phyloP scores from a whole-genome alignment of 129 eudicot genomes.

The Flaveria robusta region DNA sequence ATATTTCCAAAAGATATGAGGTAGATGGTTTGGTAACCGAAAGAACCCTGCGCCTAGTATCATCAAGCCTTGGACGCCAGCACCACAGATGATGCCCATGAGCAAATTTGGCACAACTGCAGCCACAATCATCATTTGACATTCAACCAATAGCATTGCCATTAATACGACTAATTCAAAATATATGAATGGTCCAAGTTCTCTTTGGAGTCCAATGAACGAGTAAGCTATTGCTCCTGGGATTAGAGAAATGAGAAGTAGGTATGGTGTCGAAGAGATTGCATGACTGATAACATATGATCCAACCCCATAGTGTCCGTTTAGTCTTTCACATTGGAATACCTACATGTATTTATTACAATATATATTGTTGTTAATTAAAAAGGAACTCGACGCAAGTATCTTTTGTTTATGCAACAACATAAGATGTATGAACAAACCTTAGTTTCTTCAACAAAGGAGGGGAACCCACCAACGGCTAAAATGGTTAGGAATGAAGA shows the following conservation, averaged over 20 bases:
- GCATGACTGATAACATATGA: conserved; percentile 58
- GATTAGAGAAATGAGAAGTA: conserved; percentile 45
- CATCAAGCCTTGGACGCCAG: conserved; percentile 70
- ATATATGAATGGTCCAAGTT: conserved; percentile 39
- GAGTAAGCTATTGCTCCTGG: conserved; percentile 53
- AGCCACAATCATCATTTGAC: conserved; percentile 74
- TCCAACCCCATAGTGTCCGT: conserved; percentile 64
- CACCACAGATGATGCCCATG: conserved; percentile 62
- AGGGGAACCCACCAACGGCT: conserved; percentile 88
- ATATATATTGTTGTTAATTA: not conserved
- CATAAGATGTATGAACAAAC: conserved; percentile 30
- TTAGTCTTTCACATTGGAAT: conserved; percentile 56
- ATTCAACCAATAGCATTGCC: conserved; percentile 59
- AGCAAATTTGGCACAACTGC: conserved; percentile 62
- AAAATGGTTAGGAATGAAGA: conserved; percentile 65
- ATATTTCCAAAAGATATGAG: conserved; percentile 47
- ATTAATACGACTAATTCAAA: conserved; percentile 44
- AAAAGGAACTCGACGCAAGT: too few relatives aligned
- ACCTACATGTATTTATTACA: conserved; percentile 32
- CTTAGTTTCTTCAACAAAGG: conserved; percentile 86
- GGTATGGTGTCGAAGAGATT: conserved; percentile 56
- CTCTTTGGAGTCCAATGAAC: conserved; percentile 50
- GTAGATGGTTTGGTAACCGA: conserved; percentile 47
- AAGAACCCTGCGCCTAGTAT: conserved; percentile 57
- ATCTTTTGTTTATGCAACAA: not conserved